A percentile compares a stretch with the other conserved stretches of the same genome.
Evolutionary conservation across 495 filamentous ascomycete genomes (phyloP).

Genomic region (Talaromyces adpressus): DNA sequence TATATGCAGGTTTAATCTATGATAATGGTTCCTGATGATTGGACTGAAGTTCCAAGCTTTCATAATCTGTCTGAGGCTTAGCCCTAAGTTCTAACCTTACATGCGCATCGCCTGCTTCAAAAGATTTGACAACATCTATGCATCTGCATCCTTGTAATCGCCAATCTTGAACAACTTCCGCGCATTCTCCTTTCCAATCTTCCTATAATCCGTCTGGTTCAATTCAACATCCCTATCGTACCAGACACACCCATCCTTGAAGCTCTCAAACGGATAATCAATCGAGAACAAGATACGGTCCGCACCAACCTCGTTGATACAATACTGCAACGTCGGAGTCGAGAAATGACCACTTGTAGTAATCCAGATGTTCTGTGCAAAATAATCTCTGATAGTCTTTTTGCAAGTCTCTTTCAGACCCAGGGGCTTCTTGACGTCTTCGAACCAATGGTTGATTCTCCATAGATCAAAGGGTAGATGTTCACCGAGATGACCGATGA

Average conservation of each 20-base stretch:
- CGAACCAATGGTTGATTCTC: slow-evolving; percentile 54
- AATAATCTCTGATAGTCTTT: slow-evolving; percentile 50
- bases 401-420: slow-evolving; percentile 37
- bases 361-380: slow-evolving; percentile 55
- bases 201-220: slow-evolving; percentile 33
- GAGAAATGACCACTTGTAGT: slow-evolving; percentile 58
- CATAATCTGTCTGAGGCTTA: background rate
- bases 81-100: no score
- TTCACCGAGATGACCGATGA: slow-evolving; percentile 63
- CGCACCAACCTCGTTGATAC: slow-evolving; percentile 34
- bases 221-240: slow-evolving; percentile 42
- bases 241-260: slow-evolving; percentile 47
- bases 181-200: slow-evolving; percentile 48
- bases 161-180: slow-evolving; percentile 46
- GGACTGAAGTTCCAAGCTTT: background rate
- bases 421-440: slow-evolving; percentile 38
- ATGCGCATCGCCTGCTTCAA: no score
- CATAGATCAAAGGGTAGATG: slow-evolving; percentile 58
- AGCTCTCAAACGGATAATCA: slow-evolving; percentile 48
- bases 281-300: slow-evolving; percentile 43
- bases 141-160: slow-evolving; percentile 27
- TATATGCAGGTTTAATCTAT: no score
- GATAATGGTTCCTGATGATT: background rate
- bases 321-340: slow-evolving; percentile 45
- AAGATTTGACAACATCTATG: background rate